Percentiles rank a stretch among this genome's conserved stretches.
phyloP scores from a whole-genome alignment of 1,139 yeast species.

The Pichia sp. region DNA sequence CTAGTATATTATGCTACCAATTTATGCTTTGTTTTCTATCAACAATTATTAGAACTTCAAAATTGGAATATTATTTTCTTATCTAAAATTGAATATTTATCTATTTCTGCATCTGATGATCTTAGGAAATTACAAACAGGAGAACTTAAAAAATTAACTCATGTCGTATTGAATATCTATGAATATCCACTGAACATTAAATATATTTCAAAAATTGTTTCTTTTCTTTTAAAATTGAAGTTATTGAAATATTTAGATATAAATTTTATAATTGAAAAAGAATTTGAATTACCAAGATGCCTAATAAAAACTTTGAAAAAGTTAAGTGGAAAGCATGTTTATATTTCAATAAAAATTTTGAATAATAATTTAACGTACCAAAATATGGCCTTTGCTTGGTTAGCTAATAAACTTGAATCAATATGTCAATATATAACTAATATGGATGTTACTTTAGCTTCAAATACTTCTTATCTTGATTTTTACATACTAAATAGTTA shows the following conservation, averaged over 20 bases:
- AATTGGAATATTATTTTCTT: not conserved
- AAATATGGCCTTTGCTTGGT: constrained; percentile 10
- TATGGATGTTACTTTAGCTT: constrained; percentile 6
- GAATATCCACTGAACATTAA: constrained; percentile 6
- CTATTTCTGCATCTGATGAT: constrained; percentile 5
- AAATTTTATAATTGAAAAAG: constrained; percentile 4
- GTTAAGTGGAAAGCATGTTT: not conserved
- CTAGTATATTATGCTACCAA: not conserved
- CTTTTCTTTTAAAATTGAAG: constrained; percentile 5
- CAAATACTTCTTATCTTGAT: constrained; percentile 3
- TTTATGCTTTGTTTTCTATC: constrained; percentile 6
- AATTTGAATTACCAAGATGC: constrained; percentile 4
- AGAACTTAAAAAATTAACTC: not conserved
- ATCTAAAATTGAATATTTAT: constrained; percentile 4
- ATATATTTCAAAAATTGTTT: constrained; percentile 1
- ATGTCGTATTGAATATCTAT: constrained; percentile 4
- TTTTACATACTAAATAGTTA: constrained; percentile 1
- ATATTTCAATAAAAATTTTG: constrained; percentile 2
- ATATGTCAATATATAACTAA: constrained; percentile 4
- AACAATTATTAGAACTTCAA: constrained; percentile 6
- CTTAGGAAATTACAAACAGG: not conserved
- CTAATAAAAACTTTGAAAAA: constrained; percentile 2
- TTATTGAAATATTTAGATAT: constrained; percentile 1
- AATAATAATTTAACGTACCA: constrained; percentile 9
- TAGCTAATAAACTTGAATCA: constrained; percentile 1